A percentile compares a stretch with the other conserved stretches of the same genome.
Conservation (phyloP, 495 filamentous ascomycete genomes). For the Aspergillus sclerotiicarbonarius region DNA sequence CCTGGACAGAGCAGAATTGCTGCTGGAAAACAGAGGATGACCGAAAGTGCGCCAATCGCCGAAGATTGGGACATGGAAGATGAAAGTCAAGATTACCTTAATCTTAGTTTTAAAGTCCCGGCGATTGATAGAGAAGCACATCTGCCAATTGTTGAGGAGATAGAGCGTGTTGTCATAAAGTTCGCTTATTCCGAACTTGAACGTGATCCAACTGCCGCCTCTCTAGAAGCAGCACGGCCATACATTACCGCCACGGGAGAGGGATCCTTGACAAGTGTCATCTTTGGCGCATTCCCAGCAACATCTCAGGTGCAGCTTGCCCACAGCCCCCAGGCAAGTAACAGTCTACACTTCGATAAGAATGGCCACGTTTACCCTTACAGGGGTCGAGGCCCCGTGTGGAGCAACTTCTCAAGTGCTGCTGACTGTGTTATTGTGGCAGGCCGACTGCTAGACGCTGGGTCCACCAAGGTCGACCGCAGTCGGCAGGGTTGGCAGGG, state of each 20-base stretch:
- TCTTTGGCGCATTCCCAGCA: conserved; percentile 17
- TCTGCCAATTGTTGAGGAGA: conserved; percentile 17
- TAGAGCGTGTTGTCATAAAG: conserved; percentile 30
- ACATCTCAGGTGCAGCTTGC: conserved; percentile 19
- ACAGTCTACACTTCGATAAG: conserved; percentile 14
- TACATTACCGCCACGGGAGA: conserved; percentile 14
- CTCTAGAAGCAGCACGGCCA: conserved; percentile 6
- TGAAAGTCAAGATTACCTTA: no score
- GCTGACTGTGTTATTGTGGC: conserved; percentile 35
- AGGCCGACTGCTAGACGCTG: conserved; percentile 36
- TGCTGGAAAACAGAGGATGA: no score
- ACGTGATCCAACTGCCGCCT: conserved; percentile 25
- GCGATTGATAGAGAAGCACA: neutral
- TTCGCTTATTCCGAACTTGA: conserved; percentile 31
- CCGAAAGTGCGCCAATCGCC: no score
- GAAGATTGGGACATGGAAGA: no score
- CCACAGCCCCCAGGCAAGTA: neutral
- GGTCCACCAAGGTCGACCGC: conserved; percentile 39
- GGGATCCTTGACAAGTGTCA: conserved; percentile 17
- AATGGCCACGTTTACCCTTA: conserved; percentile 21
- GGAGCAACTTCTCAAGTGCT: conserved; percentile 21
- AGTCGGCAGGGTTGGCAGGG: conserved; percentile 7
- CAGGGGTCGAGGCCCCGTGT: conserved; percentile 33
- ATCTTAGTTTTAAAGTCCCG: conserved; percentile 3
- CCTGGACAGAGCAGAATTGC: no score